Percentiles rank a stretch among this genome's conserved stretches.
Evolutionary conservation across 169 alveolate genomes (phyloP).

Genomic region (Eimeria tenella): DNA sequence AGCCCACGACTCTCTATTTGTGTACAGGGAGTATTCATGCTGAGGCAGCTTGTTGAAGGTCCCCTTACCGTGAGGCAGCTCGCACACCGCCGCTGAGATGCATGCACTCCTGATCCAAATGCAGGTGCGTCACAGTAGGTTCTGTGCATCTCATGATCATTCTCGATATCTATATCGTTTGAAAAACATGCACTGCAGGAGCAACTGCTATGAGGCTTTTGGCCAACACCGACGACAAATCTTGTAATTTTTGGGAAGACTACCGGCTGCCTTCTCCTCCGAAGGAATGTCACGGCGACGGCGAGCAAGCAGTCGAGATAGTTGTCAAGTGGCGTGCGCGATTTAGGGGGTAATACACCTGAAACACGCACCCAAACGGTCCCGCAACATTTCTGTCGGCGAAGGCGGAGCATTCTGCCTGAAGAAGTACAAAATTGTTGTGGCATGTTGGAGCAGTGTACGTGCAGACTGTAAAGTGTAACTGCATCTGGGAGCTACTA

Average conservation of each 20-base stretch:
- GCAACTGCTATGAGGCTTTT: not conserved
- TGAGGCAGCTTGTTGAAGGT: not conserved
- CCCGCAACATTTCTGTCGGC: not conserved
- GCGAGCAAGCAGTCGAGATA: constrained; percentile 47
- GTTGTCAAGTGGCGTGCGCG: constrained; percentile 48
- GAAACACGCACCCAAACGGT: constrained; percentile 10
- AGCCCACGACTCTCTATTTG: not conserved
- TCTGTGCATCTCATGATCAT: not conserved
- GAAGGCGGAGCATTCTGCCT: no score
- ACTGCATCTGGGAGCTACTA: no score
- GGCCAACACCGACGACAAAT: not conserved
- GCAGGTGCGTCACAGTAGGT: not conserved
- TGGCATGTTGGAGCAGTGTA: no score
- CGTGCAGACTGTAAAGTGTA: no score
- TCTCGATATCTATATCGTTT: not conserved
- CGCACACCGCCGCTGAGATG: constrained; percentile 28
- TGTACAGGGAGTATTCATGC: constrained; percentile 1
- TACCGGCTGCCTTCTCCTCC: constrained; percentile 38
- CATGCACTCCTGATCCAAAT: not conserved
- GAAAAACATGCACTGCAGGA: not conserved
- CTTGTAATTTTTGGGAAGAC: constrained; percentile 31
- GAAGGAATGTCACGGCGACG: constrained; percentile 14
- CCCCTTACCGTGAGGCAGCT: constrained; percentile 65
- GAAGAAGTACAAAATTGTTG: no score
- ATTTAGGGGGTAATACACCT: not conserved